Conservation (phyloP, 2,329 filamentous ascomycete species). For the Pseudogymnoascus sp. region DNA sequence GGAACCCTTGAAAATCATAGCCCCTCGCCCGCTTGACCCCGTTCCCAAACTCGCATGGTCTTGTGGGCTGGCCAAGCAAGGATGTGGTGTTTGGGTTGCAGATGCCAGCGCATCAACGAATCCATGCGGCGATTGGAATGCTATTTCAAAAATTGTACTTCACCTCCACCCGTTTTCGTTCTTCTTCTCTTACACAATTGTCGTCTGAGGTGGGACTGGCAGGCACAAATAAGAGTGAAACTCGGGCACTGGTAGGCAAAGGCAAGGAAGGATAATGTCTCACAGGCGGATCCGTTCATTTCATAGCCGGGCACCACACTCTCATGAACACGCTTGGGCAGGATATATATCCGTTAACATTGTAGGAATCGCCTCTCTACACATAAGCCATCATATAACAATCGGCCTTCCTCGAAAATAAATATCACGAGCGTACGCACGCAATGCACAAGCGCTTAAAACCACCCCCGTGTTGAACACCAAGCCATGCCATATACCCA, state of each 20-base stretch:
- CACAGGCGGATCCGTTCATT: background rate
- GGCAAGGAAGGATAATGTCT: background rate
- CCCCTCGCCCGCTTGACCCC: background rate
- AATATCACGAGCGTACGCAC: background rate
- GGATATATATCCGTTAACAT: background rate
- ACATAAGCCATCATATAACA: background rate
- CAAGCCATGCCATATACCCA: conserved; percentile 5
- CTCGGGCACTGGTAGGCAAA: background rate
- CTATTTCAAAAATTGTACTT: background rate
- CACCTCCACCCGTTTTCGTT: background rate
- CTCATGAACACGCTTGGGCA: background rate
- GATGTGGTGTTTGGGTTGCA: background rate
- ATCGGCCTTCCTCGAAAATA: background rate
- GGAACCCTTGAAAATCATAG: background rate
- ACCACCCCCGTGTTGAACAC: background rate
- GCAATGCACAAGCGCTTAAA: background rate
- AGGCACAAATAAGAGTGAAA: background rate
- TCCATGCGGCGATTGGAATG: background rate
- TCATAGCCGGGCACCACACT: background rate
- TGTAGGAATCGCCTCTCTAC: background rate
- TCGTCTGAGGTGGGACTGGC: background rate
- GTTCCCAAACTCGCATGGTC: background rate
- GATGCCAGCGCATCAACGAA: conserved; percentile 1
- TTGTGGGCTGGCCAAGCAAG: background rate
- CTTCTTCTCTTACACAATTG: background rate